phyloP scores from a whole-genome alignment of 768 basidiomycete species.

The Leccinum obscurum region DNA sequence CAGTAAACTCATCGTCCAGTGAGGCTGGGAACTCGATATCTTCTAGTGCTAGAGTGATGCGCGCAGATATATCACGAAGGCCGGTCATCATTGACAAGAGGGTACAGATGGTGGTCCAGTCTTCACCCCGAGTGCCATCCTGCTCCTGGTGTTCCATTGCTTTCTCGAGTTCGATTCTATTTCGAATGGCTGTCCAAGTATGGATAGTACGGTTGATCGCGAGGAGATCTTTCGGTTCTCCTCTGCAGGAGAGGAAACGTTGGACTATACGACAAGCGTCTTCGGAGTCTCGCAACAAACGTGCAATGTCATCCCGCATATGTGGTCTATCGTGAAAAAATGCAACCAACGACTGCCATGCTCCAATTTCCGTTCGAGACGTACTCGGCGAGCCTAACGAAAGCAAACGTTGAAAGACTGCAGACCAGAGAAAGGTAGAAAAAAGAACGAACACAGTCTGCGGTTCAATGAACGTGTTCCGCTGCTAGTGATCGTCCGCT shows the following conservation, averaged over 20 bases:
- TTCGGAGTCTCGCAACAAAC: conserved; percentile 55
- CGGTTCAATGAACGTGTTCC: conserved; percentile 74
- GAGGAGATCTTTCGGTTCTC: conserved; percentile 63
- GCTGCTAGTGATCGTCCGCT: conserved; percentile 74
- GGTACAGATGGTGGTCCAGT: conserved; percentile 58
- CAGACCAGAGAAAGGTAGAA: neutral
- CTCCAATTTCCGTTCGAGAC: conserved; percentile 66
- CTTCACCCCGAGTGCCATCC: conserved; percentile 24
- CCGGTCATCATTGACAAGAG: conserved; percentile 53
- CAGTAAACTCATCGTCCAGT: conserved; percentile 24
- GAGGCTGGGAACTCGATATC: conserved; percentile 25
- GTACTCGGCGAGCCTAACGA: conserved; percentile 80
- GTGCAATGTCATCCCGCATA: conserved; percentile 63
- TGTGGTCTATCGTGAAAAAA: conserved; percentile 63
- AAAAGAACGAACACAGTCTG: conserved; percentile 65
- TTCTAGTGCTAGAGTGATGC: conserved; percentile 54
- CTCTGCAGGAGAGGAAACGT: conserved; percentile 68
- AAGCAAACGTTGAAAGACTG: conserved; percentile 17
- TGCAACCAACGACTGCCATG: conserved; percentile 75
- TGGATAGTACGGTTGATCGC: conserved; percentile 62
- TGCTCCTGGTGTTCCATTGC: conserved; percentile 43
- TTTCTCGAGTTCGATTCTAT: conserved; percentile 57
- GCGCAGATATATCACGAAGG: conserved; percentile 51
- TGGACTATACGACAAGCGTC: conserved; percentile 79
- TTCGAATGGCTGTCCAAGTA: conserved; percentile 55